Conservation (phyloP, 2,329 filamentous ascomycete genomes). For the Arthrobotrys musiformis region DNA sequence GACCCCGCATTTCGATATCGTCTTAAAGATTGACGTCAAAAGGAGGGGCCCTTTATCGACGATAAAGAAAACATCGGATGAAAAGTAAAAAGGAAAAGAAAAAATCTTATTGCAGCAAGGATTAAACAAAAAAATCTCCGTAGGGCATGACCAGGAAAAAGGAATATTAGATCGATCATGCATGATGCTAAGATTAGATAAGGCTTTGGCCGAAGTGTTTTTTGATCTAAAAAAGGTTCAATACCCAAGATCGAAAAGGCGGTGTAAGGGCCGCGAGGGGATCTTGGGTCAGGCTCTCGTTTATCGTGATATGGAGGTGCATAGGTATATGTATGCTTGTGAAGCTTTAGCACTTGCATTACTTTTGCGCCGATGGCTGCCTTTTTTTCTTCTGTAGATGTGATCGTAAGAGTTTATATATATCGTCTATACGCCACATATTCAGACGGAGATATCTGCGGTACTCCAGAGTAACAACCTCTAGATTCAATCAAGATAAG, state of each 20-base stretch:
- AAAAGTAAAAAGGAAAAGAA: not conserved
- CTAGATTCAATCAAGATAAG: not conserved
- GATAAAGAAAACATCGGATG: slow-evolving; percentile 1
- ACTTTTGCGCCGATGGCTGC: not conserved
- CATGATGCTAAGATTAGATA: slow-evolving; percentile 28
- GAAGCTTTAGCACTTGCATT: slow-evolving; percentile 9
- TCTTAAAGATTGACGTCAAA: slow-evolving; percentile 14
- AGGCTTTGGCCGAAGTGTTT: not conserved
- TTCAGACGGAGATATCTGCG: not conserved
- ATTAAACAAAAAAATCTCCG: slow-evolving; percentile 10
- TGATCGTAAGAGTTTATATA: not conserved
- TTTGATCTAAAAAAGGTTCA: not conserved
- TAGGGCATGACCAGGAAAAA: not conserved
- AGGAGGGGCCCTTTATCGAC: not conserved
- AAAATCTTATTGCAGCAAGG: not conserved
- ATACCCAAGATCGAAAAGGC: not conserved
- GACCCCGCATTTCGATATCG: slow-evolving; percentile 18
- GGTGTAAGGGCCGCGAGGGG: not conserved
- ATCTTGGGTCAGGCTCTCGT: slow-evolving; percentile 10
- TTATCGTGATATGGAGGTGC: slow-evolving; percentile 19
- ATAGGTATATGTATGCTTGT: slow-evolving; percentile 15
- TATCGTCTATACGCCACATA: not conserved
- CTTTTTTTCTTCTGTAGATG: not conserved
- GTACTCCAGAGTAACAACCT: not conserved
- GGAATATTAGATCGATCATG: slow-evolving; percentile 11